phyloP scores from a whole-genome alignment of 495 filamentous ascomycete species.

The Talaromyces borbonicus region DNA sequence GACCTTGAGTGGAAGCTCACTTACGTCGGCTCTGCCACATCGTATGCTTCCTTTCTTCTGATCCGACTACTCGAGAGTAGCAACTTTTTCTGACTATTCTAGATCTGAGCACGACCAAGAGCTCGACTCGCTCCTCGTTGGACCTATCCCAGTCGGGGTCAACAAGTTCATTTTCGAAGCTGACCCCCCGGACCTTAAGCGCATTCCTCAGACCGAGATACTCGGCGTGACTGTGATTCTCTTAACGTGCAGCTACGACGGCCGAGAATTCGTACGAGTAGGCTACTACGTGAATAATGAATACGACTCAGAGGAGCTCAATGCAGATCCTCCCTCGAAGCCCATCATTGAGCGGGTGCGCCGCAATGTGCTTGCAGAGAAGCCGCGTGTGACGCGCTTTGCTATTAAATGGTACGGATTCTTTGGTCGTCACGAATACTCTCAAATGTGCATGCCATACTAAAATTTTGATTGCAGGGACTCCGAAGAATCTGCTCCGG shows the following conservation, averaged over 20 bases:
- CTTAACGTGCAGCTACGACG: constrained; percentile 92
- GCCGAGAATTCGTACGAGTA: constrained; percentile 92
- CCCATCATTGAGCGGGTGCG: constrained; percentile 84
- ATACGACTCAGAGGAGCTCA: constrained; percentile 85
- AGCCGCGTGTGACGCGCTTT: constrained; percentile 92
- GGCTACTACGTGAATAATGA: constrained; percentile 99
- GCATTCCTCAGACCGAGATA: constrained; percentile 89
- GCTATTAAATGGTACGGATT: constrained; percentile 90
- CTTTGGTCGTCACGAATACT: background rate
- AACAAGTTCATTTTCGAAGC: constrained; percentile 99
- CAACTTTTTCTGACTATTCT: constrained; percentile 16
- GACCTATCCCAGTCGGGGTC: constrained; percentile 89
- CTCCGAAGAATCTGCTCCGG: constrained; percentile 85
- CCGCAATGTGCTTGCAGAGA: constrained; percentile 88
- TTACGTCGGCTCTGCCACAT: constrained; percentile 96
- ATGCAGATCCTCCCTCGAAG: constrained; percentile 79
- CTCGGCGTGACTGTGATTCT: constrained; percentile 96
- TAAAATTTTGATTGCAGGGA: constrained; percentile 50
- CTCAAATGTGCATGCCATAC: background rate
- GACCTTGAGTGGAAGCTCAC: constrained; percentile 99
- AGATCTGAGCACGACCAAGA: constrained; percentile 96
- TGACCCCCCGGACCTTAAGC: constrained; percentile 75
- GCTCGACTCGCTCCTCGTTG: constrained; percentile 91
- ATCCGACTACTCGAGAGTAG: constrained; percentile 12
- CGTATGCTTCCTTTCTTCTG: constrained; percentile 45